Evolutionary conservation across 1,284 basidiomycete species (phyloP).

Genomic region (Tilletia horrida): DNA sequence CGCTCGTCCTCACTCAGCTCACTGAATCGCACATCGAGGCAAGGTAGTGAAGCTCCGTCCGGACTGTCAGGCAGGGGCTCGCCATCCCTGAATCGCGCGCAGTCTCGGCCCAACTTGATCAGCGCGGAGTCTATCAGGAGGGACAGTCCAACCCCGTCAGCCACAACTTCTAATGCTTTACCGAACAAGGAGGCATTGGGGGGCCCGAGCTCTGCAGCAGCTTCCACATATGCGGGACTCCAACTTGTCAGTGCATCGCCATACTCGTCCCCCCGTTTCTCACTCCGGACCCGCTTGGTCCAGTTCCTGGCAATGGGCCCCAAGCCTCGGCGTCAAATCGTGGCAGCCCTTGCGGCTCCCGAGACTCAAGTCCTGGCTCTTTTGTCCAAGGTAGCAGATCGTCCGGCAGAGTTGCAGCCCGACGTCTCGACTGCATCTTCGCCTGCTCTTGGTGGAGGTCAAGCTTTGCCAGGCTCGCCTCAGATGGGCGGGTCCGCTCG

Average conservation of each 20-base stretch:
- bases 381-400: neutral
- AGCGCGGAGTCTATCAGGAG: neutral
- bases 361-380: conserved; percentile 14
- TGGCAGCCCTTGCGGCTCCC: neutral
- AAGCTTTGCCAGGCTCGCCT: neutral
- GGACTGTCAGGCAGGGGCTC: neutral
- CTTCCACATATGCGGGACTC: neutral
- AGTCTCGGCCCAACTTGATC: conserved; percentile 1
- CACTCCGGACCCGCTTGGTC: neutral
- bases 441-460: neutral
- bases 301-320: conserved; percentile 6
- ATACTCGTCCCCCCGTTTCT: conserved; percentile 13
- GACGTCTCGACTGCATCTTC: neutral
- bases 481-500: conserved; percentile 8
- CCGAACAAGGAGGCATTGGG: neutral
- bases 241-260: neutral
- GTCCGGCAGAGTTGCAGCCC: conserved; percentile 4
- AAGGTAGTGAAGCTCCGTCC: neutral
- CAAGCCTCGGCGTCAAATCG: conserved; percentile 9
- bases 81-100: neutral
- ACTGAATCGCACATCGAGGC: neutral
- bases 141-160: conserved; percentile 5
- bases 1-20: conserved; percentile 9
- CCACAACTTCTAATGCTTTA: neutral
- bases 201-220: neutral